A percentile compares a stretch with the other conserved stretches of the same genome.
phyloP scores from a whole-genome alignment of 2,329 filamentous ascomycete species.

The Trichothecium roseum region DNA sequence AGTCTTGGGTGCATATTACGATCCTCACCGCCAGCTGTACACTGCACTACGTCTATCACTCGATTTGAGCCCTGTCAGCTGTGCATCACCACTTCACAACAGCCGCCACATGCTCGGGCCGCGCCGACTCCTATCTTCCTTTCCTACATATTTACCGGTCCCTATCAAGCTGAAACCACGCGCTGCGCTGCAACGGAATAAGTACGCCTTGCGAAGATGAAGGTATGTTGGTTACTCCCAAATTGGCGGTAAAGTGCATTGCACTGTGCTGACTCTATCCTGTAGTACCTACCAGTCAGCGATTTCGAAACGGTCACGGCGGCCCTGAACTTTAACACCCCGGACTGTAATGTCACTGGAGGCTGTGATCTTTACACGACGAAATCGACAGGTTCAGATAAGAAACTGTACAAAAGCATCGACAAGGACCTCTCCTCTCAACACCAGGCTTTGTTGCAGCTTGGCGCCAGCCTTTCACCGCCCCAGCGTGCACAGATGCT shows the following conservation, averaged over 20 bases:
- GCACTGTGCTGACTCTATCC: constrained; percentile 4
- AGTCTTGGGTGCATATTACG: too few relatives aligned
- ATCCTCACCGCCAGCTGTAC: too few relatives aligned
- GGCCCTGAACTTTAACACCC: constrained; percentile 90
- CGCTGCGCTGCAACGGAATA: too few relatives aligned
- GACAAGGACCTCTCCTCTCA: constrained; percentile 84
- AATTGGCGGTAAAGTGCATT: background rate
- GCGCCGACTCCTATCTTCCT: constrained; percentile 7
- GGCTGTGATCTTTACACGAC: constrained; percentile 96
- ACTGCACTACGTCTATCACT: too few relatives aligned
- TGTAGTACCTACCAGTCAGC: constrained; percentile 78
- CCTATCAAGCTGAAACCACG: too few relatives aligned
- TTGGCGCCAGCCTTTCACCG: constrained; percentile 80
- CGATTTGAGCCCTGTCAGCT: too few relatives aligned
- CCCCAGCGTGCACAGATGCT: constrained; percentile 65
- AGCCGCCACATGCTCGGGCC: too few relatives aligned
- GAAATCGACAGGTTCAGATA: constrained; percentile 88
- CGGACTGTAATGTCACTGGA: constrained; percentile 83
- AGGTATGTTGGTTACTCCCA: constrained; percentile 18
- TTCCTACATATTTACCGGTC: background rate
- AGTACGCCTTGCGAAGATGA: constrained; percentile 19
- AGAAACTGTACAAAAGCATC: constrained; percentile 95
- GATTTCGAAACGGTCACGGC: constrained; percentile 87
- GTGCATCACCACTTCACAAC: too few relatives aligned
- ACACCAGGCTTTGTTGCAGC: constrained; percentile 76